Conservation (phyloP, 805 yeast species). For the Sungouiozyma ichnusensis region DNA sequence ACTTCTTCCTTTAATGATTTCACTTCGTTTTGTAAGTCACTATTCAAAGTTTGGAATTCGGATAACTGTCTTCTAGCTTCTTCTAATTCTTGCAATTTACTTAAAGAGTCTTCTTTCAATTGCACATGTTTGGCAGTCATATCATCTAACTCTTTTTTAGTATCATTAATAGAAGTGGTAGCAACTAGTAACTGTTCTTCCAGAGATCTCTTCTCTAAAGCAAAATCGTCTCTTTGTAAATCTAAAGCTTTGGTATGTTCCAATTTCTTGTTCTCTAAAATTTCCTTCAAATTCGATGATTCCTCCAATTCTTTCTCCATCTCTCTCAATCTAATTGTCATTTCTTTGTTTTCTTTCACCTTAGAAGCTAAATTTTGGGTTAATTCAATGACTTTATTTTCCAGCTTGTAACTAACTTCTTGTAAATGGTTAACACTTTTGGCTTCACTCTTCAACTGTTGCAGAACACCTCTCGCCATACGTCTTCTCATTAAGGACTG, state of each 20-base stretch:
- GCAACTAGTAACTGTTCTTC: slow-evolving; percentile 47
- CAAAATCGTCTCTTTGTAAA: slow-evolving; percentile 38
- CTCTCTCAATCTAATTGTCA: slow-evolving; percentile 48
- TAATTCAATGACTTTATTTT: slow-evolving; percentile 93
- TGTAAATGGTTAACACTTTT: slow-evolving; percentile 81
- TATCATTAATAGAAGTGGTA: slow-evolving; percentile 45
- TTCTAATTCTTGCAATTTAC: slow-evolving; percentile 51
- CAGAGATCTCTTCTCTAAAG: slow-evolving; percentile 37
- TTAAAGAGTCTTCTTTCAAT: slow-evolving; percentile 52
- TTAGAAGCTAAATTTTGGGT: slow-evolving; percentile 75
- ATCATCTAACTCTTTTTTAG: slow-evolving; percentile 49
- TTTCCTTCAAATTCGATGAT: slow-evolving; percentile 42
- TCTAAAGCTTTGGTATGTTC: slow-evolving; percentile 41
- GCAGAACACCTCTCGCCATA: slow-evolving; percentile 56
- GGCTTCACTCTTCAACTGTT: slow-evolving; percentile 69
- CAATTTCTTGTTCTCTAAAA: slow-evolving; percentile 43
- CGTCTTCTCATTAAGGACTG: slow-evolving; percentile 74
- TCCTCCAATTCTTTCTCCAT: slow-evolving; percentile 44
- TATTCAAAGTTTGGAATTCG: slow-evolving; percentile 53
- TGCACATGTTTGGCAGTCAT: slow-evolving; percentile 51
- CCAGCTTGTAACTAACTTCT: slow-evolving; percentile 87
- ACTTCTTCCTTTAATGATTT: slow-evolving; percentile 38
- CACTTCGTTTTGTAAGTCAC: slow-evolving; percentile 54
- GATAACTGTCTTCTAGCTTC: slow-evolving; percentile 47
- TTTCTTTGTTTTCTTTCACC: slow-evolving; percentile 69